These are phyloP conservation scores for Globisporangium camurandrum DNA, from an alignment of 352 stramenopile genomes.

Conservation along the genomic window DNA sequence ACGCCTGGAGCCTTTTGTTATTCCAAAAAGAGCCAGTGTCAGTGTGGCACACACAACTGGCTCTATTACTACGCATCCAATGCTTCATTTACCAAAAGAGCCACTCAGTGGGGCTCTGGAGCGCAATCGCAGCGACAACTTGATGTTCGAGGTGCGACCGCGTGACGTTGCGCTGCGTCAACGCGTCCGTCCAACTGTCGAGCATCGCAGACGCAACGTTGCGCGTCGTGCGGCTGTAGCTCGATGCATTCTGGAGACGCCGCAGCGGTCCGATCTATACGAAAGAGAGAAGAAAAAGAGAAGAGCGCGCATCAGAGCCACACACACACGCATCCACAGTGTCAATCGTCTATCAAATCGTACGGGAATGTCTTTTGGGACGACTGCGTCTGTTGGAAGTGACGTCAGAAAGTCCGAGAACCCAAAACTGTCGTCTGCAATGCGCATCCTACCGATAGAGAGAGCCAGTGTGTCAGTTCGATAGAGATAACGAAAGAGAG, in stretches of 20 bases:
- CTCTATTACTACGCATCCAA: not conserved
- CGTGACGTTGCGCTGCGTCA: conserved; percentile 77
- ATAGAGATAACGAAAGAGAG: not conserved
- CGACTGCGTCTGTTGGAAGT: conserved; percentile 62
- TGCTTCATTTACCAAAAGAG: conserved; percentile 61
- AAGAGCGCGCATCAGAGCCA: not conserved
- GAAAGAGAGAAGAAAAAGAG: not conserved
- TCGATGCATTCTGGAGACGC: conserved; percentile 74
- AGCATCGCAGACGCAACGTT: conserved; percentile 66
- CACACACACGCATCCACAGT: no score
- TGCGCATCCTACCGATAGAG: conserved; percentile 85
- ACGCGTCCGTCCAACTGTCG: conserved; percentile 53
- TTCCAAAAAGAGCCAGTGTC: no score
- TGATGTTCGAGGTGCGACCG: conserved; percentile 82
- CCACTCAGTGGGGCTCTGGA: conserved; percentile 75
- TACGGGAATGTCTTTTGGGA: conserved; percentile 60
- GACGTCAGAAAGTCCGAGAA: conserved; percentile 80
- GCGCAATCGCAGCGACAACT: conserved; percentile 41
- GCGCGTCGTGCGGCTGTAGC: conserved; percentile 59
- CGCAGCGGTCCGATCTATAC: conserved; percentile 61
- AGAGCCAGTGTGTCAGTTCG: no score
- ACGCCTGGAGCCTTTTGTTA: conserved; percentile 72
- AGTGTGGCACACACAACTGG: no score
- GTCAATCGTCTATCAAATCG: no score
- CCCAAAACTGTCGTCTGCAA: conserved; percentile 78